Evolutionary conservation across 2,329 filamentous ascomycete species (phyloP).

Genomic region (Teratosphaeria zuluensis): DNA sequence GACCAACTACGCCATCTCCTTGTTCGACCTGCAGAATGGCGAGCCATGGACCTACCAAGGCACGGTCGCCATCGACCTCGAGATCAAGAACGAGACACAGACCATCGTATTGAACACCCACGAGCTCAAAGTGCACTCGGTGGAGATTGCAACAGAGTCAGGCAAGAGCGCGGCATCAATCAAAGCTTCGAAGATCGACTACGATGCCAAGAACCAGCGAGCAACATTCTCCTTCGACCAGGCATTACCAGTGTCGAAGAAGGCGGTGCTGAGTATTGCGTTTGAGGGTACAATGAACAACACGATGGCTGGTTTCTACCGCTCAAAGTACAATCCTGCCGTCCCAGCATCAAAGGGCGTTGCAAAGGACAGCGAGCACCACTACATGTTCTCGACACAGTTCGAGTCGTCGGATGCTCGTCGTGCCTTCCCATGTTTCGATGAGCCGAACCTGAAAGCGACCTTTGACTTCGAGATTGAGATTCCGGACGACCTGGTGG

Average conservation of each 20-base stretch:
- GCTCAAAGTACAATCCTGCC: conserved; percentile 82
- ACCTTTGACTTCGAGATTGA: conserved; percentile 92
- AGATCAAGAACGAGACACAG: conserved; percentile 61
- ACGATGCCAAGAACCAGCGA: conserved; percentile 76
- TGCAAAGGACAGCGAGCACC: conserved; percentile 56
- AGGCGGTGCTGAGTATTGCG: conserved; percentile 57
- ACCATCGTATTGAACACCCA: conserved; percentile 78
- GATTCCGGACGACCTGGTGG: conserved; percentile 77
- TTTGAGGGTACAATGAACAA: conserved; percentile 83
- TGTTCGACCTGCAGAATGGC: conserved; percentile 66
- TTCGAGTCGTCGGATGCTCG: conserved; percentile 96
- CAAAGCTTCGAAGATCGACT: conserved; percentile 59
- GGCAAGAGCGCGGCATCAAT: conserved; percentile 48
- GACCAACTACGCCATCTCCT: conserved; percentile 71
- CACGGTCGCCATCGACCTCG: conserved; percentile 67
- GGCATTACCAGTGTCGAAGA: conserved; percentile 57
- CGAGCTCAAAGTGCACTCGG: conserved; percentile 66
- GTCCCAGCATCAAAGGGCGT: conserved; percentile 65
- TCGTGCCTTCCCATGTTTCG: conserved; percentile 92
- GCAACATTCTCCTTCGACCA: conserved; percentile 68
- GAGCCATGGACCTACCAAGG: conserved; percentile 76
- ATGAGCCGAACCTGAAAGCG: conserved; percentile 94
- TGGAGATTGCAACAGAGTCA: conserved; percentile 51
- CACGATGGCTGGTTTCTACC: conserved; percentile 90
- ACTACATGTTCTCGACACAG: conserved; percentile 75